Evolutionary conservation across 2,329 filamentous ascomycete genomes (phyloP).

Genomic region (Chaetomium olivaceum): DNA sequence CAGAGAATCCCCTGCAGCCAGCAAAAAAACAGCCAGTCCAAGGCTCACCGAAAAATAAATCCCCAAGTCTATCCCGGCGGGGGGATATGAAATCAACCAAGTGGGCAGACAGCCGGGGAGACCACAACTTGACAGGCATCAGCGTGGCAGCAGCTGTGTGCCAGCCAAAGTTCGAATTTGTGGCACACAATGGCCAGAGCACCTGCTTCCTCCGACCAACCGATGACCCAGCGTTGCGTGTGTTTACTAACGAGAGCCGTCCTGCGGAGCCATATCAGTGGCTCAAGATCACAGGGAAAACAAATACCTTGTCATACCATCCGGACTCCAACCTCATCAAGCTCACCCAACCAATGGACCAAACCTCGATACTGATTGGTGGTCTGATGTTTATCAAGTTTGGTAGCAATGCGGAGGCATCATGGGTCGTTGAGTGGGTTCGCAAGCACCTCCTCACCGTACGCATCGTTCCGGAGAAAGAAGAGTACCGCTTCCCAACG

Average conservation of each 20-base stretch:
- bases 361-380: conserved; percentile 10
- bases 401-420: conserved; percentile 14
- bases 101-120: not conserved
- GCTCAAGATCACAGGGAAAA: conserved; percentile 27
- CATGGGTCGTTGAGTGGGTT: conserved; percentile 21
- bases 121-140: not conserved
- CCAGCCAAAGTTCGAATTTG: conserved; percentile 19
- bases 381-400: conserved; percentile 22
- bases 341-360: conserved; percentile 23
- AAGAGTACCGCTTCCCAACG: conserved; percentile 8
- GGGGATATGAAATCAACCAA: conserved; percentile 18
- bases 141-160: conserved; percentile 23
- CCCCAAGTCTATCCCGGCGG: conserved; percentile 21
- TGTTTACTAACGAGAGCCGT: conserved; percentile 15
- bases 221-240: conserved; percentile 17
- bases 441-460: not conserved
- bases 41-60: not conserved
- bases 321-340: conserved; percentile 22
- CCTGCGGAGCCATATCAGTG: conserved; percentile 18
- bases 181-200: not conserved
- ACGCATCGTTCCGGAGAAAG: not conserved
- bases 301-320: conserved; percentile 15
- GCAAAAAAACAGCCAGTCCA: not conserved
- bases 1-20: not conserved
- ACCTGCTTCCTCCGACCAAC: conserved; percentile 12